A percentile compares a stretch with the other conserved stretches of the same genome.
phyloP scores from a whole-genome alignment of 805 yeast genomes.

The Ogataea corticis region DNA sequence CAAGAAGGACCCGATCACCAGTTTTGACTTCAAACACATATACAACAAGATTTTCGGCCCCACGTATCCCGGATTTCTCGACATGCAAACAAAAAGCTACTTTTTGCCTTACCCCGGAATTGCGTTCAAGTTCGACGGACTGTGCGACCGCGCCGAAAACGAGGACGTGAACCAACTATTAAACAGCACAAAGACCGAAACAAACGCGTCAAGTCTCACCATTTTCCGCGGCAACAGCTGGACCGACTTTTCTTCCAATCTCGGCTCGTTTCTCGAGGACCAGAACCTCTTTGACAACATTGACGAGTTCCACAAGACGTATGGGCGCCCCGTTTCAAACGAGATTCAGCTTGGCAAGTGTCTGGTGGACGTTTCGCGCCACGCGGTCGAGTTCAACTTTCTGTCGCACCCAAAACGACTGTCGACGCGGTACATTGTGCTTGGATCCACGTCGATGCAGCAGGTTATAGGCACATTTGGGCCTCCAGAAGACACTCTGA shows the following conservation, averaged over 20 bases:
- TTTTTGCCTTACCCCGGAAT: slow-evolving; percentile 58
- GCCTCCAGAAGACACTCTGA: slow-evolving; percentile 55
- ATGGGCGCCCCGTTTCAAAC: slow-evolving; percentile 8
- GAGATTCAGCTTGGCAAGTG: slow-evolving; percentile 12
- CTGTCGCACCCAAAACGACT: slow-evolving; percentile 24
- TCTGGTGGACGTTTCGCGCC: slow-evolving; percentile 11
- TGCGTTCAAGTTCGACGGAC: slow-evolving; percentile 44
- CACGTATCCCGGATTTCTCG: slow-evolving; percentile 53
- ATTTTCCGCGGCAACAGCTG: slow-evolving; percentile 43
- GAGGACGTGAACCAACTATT: slow-evolving; percentile 25
- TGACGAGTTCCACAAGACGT: not conserved
- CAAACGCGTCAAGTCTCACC: slow-evolving; percentile 40
- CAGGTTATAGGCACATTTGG: slow-evolving; percentile 49
- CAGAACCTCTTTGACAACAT: slow-evolving; percentile 1
- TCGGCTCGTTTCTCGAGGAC: slow-evolving; percentile 6
- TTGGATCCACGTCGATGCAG: slow-evolving; percentile 52
- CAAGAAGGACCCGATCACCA: slow-evolving; percentile 24
- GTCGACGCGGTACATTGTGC: not conserved
- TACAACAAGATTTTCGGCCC: slow-evolving; percentile 64
- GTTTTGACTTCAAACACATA: slow-evolving; percentile 40
- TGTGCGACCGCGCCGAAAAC: not conserved
- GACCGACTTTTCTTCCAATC: slow-evolving; percentile 21
- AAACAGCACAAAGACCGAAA: slow-evolving; percentile 33
- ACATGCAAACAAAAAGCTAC: slow-evolving; percentile 34
- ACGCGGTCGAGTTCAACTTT: slow-evolving; percentile 28